These are phyloP conservation scores for Boletus rubropictus DNA, from an alignment of 768 basidiomycete genomes.

Conservation along the genomic window DNA sequence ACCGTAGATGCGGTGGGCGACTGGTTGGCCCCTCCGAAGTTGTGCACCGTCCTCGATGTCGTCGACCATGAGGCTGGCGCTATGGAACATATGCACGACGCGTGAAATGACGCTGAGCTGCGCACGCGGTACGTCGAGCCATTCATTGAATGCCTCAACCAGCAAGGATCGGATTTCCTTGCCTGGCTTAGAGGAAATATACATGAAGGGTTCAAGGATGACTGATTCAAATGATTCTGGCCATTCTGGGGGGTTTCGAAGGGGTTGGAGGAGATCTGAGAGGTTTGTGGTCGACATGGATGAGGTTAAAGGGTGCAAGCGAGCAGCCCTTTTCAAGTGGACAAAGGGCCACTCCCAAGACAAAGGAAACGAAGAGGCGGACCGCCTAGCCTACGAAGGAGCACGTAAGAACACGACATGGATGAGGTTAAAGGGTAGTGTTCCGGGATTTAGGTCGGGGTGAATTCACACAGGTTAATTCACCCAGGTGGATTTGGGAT, in stretches of 20 bases:
- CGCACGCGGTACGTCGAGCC: conserved; percentile 76
- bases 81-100: conserved; percentile 92
- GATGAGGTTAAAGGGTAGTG: too few species aligned
- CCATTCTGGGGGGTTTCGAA: conserved; percentile 20
- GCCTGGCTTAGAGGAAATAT: conserved; percentile 78
- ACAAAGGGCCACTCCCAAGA: too few species aligned
- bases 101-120: conserved; percentile 69
- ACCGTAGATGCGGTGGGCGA: conserved; percentile 94
- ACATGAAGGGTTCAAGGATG: conserved; percentile 83
- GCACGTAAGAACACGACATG: too few species aligned
- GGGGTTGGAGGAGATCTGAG: conserved; percentile 16
- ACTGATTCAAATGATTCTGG: conserved; percentile 33
- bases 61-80: conserved; percentile 90
- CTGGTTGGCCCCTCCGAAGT: conserved; percentile 77
- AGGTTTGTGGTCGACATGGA: conserved; percentile 12
- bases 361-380: too few species aligned
- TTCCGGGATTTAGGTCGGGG: background rate
- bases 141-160: conserved; percentile 88
- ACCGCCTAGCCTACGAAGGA: too few species aligned
- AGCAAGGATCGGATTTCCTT: conserved; percentile 88
- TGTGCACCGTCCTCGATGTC: conserved; percentile 93
- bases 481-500: background rate
- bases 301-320: background rate
- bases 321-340: too few species aligned
- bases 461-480: background rate